Percentiles rank a stretch among this genome's conserved stretches.
Conservation (phyloP, 2,329 filamentous ascomycete genomes). For the Magnaporthiopsis poae region DNA sequence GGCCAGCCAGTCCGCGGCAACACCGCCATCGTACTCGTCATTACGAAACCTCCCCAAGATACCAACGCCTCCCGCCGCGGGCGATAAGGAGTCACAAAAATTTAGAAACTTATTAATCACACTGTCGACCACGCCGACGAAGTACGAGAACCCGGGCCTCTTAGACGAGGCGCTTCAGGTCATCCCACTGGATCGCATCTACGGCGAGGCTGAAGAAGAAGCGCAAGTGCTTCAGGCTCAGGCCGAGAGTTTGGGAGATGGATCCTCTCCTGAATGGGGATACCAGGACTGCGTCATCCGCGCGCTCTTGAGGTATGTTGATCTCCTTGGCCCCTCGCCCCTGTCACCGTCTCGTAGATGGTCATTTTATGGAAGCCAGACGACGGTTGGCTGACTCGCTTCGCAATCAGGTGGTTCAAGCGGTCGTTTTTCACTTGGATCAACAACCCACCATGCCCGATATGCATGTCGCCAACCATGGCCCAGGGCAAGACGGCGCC, state of each 20-base stretch:
- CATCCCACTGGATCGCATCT: conserved; percentile 83
- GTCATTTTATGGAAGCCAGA: not conserved
- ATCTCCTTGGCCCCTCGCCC: conserved; percentile 2
- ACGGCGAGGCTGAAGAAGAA: conserved; percentile 89
- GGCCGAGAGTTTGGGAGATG: conserved; percentile 75
- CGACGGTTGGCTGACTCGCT: conserved; percentile 7
- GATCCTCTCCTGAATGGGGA: conserved; percentile 77
- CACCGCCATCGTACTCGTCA: conserved; percentile 38
- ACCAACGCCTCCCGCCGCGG: conserved; percentile 60
- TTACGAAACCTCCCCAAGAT: conserved; percentile 42
- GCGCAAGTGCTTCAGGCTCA: conserved; percentile 77
- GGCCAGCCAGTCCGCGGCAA: conserved; percentile 19
- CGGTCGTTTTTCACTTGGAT: conserved; percentile 91
- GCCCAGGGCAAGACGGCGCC: conserved; percentile 75
- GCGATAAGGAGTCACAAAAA: conserved; percentile 59
- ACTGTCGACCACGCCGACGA: conserved; percentile 76
- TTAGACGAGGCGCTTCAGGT: conserved; percentile 81
- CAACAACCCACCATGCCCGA: conserved; percentile 80
- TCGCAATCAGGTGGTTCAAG: conserved; percentile 72
- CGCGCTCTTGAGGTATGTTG: conserved; percentile 66
- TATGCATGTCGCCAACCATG: conserved; percentile 74
- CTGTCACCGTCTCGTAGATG: conserved; percentile 10
- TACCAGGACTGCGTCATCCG: conserved; percentile 95
- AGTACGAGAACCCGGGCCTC: conserved; percentile 92
- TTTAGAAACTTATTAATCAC: conserved; percentile 76